Conservation (phyloP, 1,284 basidiomycete species). For the Phlebopus sp. region DNA sequence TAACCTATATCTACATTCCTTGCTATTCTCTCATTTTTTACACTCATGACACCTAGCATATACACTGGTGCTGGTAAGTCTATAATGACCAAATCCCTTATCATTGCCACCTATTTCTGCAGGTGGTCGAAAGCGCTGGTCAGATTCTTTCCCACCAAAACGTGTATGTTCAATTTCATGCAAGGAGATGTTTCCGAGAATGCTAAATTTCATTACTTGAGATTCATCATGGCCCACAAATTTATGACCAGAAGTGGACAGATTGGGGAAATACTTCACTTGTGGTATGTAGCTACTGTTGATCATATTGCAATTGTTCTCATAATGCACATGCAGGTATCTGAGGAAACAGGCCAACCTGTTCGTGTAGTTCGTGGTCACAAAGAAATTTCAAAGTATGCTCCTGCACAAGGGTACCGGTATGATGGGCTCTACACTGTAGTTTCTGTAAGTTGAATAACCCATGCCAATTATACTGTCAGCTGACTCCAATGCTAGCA, state of each 20-base stretch:
- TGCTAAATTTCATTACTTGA: conserved; percentile 7
- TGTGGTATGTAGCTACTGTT: conserved; percentile 10
- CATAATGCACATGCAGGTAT: conserved; percentile 15
- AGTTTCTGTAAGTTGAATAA: conserved; percentile 9
- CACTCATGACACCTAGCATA: conserved; percentile 10
- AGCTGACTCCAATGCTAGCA: conserved; percentile 10
- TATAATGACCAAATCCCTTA: neutral
- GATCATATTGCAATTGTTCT: neutral
- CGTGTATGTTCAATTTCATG: conserved; percentile 14
- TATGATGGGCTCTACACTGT: conserved; percentile 31
- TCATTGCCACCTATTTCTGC: neutral
- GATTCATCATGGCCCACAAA: conserved; percentile 23
- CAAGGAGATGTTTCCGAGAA: no score
- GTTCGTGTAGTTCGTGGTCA: conserved; percentile 27
- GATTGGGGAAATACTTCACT: conserved; percentile 13
- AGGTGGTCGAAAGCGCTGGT: conserved; percentile 15
- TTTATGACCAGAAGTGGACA: conserved; percentile 25
- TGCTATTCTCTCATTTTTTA: neutral
- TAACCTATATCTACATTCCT: neutral
- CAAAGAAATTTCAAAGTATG: conserved; percentile 20
- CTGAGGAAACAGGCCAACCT: conserved; percentile 16
- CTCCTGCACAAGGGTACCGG: conserved; percentile 22
- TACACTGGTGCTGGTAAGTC: conserved; percentile 26
- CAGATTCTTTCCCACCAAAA: conserved; percentile 10
- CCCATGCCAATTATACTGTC: neutral